phyloP scores from a whole-genome alignment of 345 rosid genomes.

The Dimocarpus longan region DNA sequence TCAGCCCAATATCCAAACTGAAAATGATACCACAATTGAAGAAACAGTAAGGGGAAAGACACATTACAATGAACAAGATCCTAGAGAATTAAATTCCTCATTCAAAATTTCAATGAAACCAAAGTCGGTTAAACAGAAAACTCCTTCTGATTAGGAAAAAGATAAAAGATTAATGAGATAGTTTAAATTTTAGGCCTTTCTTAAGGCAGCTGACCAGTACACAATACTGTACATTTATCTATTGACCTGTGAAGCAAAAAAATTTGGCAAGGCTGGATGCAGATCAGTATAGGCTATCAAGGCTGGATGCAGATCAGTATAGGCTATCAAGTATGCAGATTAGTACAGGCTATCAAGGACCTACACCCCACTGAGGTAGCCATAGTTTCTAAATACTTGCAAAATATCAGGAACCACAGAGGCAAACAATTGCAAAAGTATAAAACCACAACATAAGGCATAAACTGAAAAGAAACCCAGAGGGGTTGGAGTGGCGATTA shows the following conservation, averaged over 20 bases:
- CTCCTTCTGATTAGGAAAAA: too few relatives aligned
- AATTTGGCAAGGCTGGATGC: not conserved
- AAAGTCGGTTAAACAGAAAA: not conserved
- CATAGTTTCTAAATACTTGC: not conserved
- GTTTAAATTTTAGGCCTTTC: not conserved
- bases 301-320: too few relatives aligned
- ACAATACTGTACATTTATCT: not conserved
- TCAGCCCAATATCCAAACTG: not conserved
- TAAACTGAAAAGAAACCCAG: not conserved
- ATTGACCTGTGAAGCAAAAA: not conserved
- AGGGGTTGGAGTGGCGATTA: not conserved
- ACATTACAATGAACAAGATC: not conserved
- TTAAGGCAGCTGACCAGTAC: not conserved
- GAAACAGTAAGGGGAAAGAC: not conserved
- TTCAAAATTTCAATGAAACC: not conserved
- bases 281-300: not conserved
- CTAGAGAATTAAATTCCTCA: not conserved
- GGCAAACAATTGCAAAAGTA: not conserved
- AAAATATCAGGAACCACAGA: not conserved
- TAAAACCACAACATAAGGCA: not conserved
- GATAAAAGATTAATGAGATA: too few relatives aligned
- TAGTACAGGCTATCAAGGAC: not conserved
- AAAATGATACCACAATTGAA: not conserved
- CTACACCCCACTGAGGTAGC: not conserved
- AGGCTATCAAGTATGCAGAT: too few relatives aligned